A percentile compares a stretch with the other conserved stretches of the same genome.
These are phyloP conservation scores for Candida nonsorbophila DNA, from an alignment of 805 yeast genomes.

Conservation along the genomic window DNA sequence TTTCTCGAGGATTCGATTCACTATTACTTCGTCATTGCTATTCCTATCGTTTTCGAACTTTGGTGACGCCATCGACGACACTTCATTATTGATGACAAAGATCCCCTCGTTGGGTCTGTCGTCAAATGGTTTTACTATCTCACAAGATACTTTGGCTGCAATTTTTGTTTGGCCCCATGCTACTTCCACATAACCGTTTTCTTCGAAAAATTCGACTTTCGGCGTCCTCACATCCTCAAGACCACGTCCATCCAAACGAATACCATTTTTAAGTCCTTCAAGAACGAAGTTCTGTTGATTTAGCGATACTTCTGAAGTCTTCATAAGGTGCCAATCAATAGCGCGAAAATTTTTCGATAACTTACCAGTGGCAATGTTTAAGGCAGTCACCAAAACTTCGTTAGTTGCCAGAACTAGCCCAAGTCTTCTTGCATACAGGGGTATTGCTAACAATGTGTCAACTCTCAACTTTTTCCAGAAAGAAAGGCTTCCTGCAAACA, in stretches of 20 bases:
- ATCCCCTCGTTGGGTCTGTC: slow-evolving; percentile 93
- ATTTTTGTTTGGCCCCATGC: slow-evolving; percentile 68
- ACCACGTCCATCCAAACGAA: slow-evolving; percentile 66
- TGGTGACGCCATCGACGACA: slow-evolving; percentile 86
- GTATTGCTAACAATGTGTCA: not conserved
- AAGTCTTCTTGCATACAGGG: slow-evolving; percentile 6
- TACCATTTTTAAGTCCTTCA: slow-evolving; percentile 56
- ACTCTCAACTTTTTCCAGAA: slow-evolving; percentile 53
- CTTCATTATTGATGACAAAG: slow-evolving; percentile 78
- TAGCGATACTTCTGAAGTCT: slow-evolving; percentile 5
- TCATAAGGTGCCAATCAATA: slow-evolving; percentile 3
- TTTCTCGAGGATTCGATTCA: slow-evolving; percentile 82
- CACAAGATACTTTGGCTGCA: slow-evolving; percentile 68
- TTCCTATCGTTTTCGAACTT: slow-evolving; percentile 69
- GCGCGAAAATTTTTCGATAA: slow-evolving; percentile 4
- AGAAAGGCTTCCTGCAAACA: slow-evolving; percentile 66
- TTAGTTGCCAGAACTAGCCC: not conserved
- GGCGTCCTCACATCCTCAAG: slow-evolving; percentile 62
- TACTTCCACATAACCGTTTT: slow-evolving; percentile 79
- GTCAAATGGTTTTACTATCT: slow-evolving; percentile 73
- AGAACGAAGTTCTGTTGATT: slow-evolving; percentile 49
- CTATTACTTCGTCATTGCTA: slow-evolving; percentile 75
- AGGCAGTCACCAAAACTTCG: slow-evolving; percentile 3
- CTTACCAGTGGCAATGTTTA: slow-evolving; percentile 1
- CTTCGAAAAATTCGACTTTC: slow-evolving; percentile 57